Base-by-base conservation (phyloP, 495 filamentous ascomycete species). In the Wilcoxina mikolae region DNA sequence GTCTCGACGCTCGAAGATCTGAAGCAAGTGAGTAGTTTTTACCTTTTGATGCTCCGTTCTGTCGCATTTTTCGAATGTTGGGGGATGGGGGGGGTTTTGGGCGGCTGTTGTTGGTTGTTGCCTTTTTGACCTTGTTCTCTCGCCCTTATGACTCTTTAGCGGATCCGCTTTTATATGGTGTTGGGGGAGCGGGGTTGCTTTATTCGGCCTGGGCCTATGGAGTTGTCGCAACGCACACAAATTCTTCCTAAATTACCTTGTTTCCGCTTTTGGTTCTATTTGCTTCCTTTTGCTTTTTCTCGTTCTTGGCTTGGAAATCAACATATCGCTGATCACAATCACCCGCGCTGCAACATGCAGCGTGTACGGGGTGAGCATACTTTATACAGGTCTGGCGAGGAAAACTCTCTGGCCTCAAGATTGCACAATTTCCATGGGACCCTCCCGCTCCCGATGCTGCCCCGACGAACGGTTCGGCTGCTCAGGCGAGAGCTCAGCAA, bases 361-460 rank as follows among this genome's bases (percentile, higher is more conserved):
- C 25, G 39, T 18, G 7, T 35, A 35, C 15, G 15, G 31, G 7
- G 31, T 5, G 15, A 7, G 15, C 31, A 35, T 15, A 5, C 15
- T 46, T 38, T 35, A 9, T 39, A 57, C 64, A 98, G 91, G 83
- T 76, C 70, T 99, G 93, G 93, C 90, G 95, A 70, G 74, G 77
- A 54, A 94, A 88, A 70, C 78, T 96, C 20, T 82, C 90, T 0
- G 78, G 79, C 59, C 76, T 87, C 45, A 76, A 82, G 44, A 78
- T 94, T 57, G 93, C 89, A 50, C 72, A 78, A 35, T 96, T 95
- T 69, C 93, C 93, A 22, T 99, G 93, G 93, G 93, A 96, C 64
- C 91, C 91, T 54, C 62, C 77, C 50, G 78, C 76, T 49, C 63
- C 35, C 58, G 76, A 74, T 70, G 75, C 70, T 45, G 76, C 75